Base-by-base conservation (phyloP, 2,329 filamentous ascomycete species). In the Epichloe gansuensis region DNA sequence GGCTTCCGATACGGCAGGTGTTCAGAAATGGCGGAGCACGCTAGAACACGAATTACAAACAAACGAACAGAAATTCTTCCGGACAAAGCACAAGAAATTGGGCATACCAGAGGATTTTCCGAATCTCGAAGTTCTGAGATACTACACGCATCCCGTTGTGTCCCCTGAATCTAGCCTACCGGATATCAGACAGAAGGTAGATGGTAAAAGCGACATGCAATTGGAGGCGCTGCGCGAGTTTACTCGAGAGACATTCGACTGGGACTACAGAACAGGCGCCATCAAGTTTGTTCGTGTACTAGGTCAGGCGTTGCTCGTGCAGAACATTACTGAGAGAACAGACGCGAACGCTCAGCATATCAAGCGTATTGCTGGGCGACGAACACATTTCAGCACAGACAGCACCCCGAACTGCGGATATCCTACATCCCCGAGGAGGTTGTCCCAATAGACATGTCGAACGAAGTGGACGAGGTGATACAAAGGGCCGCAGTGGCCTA, bases 61-160 rank as follows among this genome's bases (percentile, higher is more conserved):
- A 31, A 98, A 98, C 62, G 83, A 93, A 63, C 87, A 81, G 62
- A 83, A 85, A 3, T 82, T 83, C 62, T 98, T 98, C 67, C 78
- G 80, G 43, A 82, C 78, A 13, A 88, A 82, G 61, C 88, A 93
- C 63, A 85, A 81, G 57, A 78, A 81, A 2, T 69, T 96, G 46
- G 72, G 69, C 4, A 86, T 98, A 35, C 91, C 91, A 0, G 82
- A 88, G 0, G 75, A 78, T 38, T 98, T 97, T 58, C 93, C 93
- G 0, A 83, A 88, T 56, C 70, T 80, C 46, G 85, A 89, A 43
- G 81, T 95, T 7, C 71, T 97, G 21, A 77, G 86, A 11, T 95
- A 88, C 63, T 98, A 98, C 60, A 91, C 87, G 0, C 83, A 91
- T 62, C 93, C 93, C 0, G 82, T 86, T 1, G 85, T 96, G 3